phyloP scores from a whole-genome alignment of 139 green algal genomes.

The Chlorella sp. region DNA sequence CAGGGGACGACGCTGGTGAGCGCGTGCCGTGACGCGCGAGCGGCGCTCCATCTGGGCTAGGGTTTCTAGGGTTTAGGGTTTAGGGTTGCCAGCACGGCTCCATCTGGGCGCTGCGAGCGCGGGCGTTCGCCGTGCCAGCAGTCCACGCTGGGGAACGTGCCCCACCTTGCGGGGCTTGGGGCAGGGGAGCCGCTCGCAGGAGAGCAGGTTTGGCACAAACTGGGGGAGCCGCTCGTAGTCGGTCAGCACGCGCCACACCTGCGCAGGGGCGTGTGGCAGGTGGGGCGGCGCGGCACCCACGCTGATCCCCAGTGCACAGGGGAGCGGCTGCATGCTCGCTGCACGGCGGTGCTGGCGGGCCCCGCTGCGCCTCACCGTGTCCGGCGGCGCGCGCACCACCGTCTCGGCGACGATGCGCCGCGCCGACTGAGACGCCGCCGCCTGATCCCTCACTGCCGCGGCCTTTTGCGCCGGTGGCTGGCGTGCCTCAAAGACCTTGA shows the following conservation, averaged over 20 bases:
- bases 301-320: neutral
- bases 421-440: too few species aligned
- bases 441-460: too few species aligned
- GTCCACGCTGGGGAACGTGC: too few species aligned
- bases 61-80: too few species aligned
- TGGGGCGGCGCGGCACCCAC: neutral
- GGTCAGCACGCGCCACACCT: conserved; percentile 68
- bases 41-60: too few species aligned
- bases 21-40: too few species aligned
- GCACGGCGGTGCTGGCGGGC: too few species aligned
- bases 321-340: neutral
- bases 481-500: conserved; percentile 24
- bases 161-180: conserved; percentile 7
- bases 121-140: too few species aligned
- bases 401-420: conserved; percentile 50
- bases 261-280: neutral
- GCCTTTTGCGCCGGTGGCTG: neutral
- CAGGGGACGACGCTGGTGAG: neutral
- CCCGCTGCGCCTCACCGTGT: conserved; percentile 38
- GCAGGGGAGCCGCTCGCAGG: conserved; percentile 43
- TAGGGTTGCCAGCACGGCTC: too few species aligned
- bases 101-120: too few species aligned
- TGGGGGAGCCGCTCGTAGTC: conserved; percentile 52
- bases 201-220: conserved; percentile 64
- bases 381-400: conserved; percentile 40